Percentiles rank a stretch among this genome's conserved stretches.
These are phyloP conservation scores for Candida sp. DNA, from an alignment of 1,139 yeast species.

Conservation along the genomic window DNA sequence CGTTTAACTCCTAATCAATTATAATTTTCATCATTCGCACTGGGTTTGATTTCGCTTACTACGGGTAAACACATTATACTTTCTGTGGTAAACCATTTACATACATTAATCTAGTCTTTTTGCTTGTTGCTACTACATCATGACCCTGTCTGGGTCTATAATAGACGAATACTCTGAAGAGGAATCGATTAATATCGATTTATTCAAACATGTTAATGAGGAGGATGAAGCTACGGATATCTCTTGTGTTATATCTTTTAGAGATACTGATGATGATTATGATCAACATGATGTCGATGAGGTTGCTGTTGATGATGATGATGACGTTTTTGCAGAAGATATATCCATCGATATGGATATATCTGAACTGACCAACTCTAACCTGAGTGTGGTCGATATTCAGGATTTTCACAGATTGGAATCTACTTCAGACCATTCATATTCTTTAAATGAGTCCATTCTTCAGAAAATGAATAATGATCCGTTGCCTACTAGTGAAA, in stretches of 20 bases:
- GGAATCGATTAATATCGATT: not conserved
- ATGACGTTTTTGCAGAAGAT: not conserved
- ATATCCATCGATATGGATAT: not conserved
- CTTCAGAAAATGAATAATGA: conserved; percentile 6
- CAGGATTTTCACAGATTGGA: not conserved
- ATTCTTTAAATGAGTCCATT: not conserved
- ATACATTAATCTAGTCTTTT: not conserved
- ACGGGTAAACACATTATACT: too few relatives aligned
- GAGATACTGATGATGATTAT: conserved; percentile 2
- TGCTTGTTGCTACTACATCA: conserved; percentile 1
- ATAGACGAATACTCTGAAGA: conserved; percentile 1
- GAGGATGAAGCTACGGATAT: not conserved
- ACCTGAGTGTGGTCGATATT: not conserved
- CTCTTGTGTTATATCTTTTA: not conserved
- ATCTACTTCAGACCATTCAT: not conserved
- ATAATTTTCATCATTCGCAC: too few relatives aligned
- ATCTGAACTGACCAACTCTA: not conserved
- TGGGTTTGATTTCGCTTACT: too few relatives aligned
- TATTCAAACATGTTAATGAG: not conserved
- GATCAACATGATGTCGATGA: not conserved
- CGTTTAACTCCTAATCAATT: too few relatives aligned
- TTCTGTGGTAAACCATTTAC: too few relatives aligned
- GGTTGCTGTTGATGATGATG: not conserved
- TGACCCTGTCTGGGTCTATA: conserved; percentile 2
- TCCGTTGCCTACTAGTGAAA: conserved; percentile 13